phyloP scores from a whole-genome alignment of 2,329 filamentous ascomycete genomes.

The Cyphellophora europaea region DNA sequence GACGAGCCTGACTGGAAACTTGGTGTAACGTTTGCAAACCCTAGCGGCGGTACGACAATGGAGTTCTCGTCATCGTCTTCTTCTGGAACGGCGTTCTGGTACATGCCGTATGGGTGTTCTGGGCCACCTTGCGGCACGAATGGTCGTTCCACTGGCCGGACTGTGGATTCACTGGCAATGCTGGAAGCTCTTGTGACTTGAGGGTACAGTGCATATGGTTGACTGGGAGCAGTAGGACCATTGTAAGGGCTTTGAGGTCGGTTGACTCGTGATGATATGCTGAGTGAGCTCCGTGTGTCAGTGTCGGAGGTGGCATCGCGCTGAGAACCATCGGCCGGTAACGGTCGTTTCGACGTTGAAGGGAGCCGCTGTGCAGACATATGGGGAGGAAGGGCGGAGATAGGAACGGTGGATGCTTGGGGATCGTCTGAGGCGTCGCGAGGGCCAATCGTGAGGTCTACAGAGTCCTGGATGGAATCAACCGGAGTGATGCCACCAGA shows the following conservation, averaged over 20 bases:
- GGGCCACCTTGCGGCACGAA: slow-evolving; percentile 54
- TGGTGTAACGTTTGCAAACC: slow-evolving; percentile 63
- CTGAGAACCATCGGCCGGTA: background rate
- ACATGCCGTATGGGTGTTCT: slow-evolving; percentile 78
- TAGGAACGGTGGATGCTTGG: background rate
- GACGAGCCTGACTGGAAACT: slow-evolving; percentile 55
- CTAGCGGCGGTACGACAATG: slow-evolving; percentile 38
- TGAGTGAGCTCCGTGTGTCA: slow-evolving; percentile 31
- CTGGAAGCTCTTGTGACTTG: slow-evolving; percentile 57
- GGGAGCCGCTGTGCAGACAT: too few species aligned
- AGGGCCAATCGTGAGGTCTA: slow-evolving; percentile 20
- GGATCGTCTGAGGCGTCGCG: slow-evolving; percentile 4
- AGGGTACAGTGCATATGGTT: slow-evolving; percentile 77
- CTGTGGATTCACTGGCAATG: slow-evolving; percentile 62
- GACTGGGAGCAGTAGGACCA: slow-evolving; percentile 64
- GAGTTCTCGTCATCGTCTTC: slow-evolving; percentile 33
- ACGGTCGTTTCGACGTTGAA: background rate
- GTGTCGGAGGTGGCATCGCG: too few species aligned
- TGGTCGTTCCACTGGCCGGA: slow-evolving; percentile 48
- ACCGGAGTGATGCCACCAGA: background rate
- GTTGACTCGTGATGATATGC: slow-evolving; percentile 35
- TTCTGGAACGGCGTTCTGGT: slow-evolving; percentile 61
- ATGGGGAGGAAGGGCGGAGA: background rate
- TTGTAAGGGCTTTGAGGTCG: slow-evolving; percentile 56
- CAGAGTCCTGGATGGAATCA: background rate